A percentile compares a stretch with the other conserved stretches of the same genome.
Conservation (phyloP, 1,139 yeast genomes). For the Saccharomyces hybrid region DNA sequence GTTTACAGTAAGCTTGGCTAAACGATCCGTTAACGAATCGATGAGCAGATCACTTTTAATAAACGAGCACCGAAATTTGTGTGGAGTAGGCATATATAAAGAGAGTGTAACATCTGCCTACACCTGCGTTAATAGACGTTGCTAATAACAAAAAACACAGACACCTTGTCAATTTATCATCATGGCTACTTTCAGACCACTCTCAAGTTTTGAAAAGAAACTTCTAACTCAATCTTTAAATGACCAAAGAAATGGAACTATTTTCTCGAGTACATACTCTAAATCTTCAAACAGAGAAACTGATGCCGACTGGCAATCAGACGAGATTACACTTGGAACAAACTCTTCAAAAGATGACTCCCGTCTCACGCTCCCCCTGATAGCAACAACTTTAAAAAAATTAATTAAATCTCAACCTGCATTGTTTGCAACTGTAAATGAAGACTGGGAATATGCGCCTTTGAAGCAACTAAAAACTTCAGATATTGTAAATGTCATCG, state of each 20-base stretch:
- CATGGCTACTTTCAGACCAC: slow-evolving; percentile 12
- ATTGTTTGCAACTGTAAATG: slow-evolving; percentile 22
- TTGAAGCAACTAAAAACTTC: slow-evolving; percentile 16
- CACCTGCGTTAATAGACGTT: background rate
- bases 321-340: slow-evolving; percentile 22
- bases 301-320: slow-evolving; percentile 17
- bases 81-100: background rate
- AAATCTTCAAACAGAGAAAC: background rate
- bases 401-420: slow-evolving; percentile 22
- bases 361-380: slow-evolving; percentile 13
- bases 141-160: background rate
- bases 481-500: slow-evolving; percentile 22
- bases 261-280: slow-evolving; percentile 9
- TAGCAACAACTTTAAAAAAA: slow-evolving; percentile 19
- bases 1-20: background rate
- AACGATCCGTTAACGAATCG: background rate
- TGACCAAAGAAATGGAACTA: slow-evolving; percentile 22
- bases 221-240: slow-evolving; percentile 19
- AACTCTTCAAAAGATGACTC: slow-evolving; percentile 10
- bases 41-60: background rate
- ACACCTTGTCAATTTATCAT: background rate
- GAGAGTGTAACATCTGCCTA: background rate
- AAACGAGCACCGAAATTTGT: background rate
- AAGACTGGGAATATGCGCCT: slow-evolving; percentile 18
- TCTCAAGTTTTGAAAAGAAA: slow-evolving; percentile 23